Evolutionary conservation across 495 filamentous ascomycete genomes (phyloP).

Genomic region (Penicillium cosmopolitanum): DNA sequence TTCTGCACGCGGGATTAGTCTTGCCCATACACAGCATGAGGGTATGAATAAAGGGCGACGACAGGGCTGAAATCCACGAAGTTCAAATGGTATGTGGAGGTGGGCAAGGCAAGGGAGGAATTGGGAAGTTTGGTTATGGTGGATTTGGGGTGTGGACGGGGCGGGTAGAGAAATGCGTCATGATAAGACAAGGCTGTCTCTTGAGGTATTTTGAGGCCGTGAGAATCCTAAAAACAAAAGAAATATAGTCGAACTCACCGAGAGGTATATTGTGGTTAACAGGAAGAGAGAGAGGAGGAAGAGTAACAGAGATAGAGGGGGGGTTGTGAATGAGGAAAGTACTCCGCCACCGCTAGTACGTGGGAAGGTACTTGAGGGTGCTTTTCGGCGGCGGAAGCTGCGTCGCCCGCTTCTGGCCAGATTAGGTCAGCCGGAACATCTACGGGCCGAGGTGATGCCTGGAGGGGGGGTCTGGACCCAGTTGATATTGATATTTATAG

Average conservation of each 20-base stretch:
- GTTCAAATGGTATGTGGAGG: constrained; percentile 28
- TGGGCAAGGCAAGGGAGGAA: constrained; percentile 16
- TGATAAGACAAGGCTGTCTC: constrained; percentile 34
- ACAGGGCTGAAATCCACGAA: constrained; percentile 30
- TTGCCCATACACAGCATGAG: constrained; percentile 11
- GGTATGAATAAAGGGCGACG: constrained; percentile 9
- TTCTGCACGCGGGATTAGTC: constrained; percentile 29
- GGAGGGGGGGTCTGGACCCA: neutral
- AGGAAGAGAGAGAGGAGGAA: constrained; percentile 8
- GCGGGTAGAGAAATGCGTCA: constrained; percentile 45
- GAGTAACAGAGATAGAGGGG: constrained; percentile 7
- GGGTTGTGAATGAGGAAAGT: constrained; percentile 19
- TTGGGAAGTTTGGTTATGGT: constrained; percentile 19
- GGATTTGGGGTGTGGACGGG: constrained; percentile 18
- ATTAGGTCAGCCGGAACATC: constrained; percentile 22
- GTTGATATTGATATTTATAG: constrained; percentile 11
- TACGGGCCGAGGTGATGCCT: constrained; percentile 8
- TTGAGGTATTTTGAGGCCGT: constrained; percentile 15
- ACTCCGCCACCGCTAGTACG: constrained; percentile 32
- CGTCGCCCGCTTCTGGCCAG: constrained; percentile 24
- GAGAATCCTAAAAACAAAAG: constrained; percentile 2
- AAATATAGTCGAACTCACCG: constrained; percentile 7
- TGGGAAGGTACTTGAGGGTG: constrained; percentile 23
- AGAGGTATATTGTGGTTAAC: neutral
- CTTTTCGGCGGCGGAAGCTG: constrained; percentile 2